A percentile compares a stretch with the other conserved stretches of the same genome.
These are phyloP conservation scores for Blastobotrys buckinghamii DNA, from an alignment of 1,139 yeast genomes.

Conservation along the genomic window DNA sequence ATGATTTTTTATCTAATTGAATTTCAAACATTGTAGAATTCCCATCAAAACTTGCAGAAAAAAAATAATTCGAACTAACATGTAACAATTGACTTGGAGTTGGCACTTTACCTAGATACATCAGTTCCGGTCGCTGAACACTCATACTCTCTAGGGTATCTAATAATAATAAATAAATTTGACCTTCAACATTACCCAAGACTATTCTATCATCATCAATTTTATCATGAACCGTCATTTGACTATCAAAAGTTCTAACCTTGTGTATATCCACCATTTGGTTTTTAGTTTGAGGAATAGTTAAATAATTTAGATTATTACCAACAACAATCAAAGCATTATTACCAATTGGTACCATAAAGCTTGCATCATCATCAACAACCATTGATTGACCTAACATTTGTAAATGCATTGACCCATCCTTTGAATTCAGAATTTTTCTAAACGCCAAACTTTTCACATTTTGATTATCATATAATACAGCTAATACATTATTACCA, in stretches of 20 bases:
- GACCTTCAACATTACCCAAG: background rate
- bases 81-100: slow-evolving; percentile 17
- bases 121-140: slow-evolving; percentile 6
- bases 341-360: background rate
- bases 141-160: background rate
- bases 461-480: background rate
- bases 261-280: background rate
- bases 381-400: background rate
- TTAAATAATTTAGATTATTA: background rate
- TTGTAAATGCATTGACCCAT: background rate
- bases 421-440: background rate
- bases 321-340: background rate
- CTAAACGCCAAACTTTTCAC: background rate
- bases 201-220: slow-evolving; percentile 2
- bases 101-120: slow-evolving; percentile 13
- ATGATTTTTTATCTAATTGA: slow-evolving; percentile 1
- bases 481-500: slow-evolving; percentile 6
- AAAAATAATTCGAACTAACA: slow-evolving; percentile 17
- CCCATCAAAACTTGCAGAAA: slow-evolving; percentile 17
- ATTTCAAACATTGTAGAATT: slow-evolving; percentile 15
- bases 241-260: background rate
- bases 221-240: background rate
- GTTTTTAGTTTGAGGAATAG: background rate
- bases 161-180: slow-evolving; percentile 10
- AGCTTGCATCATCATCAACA: background rate